Evolutionary conservation across 768 basidiomycete species (phyloP).

Genomic region (Strobilomyces confusus): DNA sequence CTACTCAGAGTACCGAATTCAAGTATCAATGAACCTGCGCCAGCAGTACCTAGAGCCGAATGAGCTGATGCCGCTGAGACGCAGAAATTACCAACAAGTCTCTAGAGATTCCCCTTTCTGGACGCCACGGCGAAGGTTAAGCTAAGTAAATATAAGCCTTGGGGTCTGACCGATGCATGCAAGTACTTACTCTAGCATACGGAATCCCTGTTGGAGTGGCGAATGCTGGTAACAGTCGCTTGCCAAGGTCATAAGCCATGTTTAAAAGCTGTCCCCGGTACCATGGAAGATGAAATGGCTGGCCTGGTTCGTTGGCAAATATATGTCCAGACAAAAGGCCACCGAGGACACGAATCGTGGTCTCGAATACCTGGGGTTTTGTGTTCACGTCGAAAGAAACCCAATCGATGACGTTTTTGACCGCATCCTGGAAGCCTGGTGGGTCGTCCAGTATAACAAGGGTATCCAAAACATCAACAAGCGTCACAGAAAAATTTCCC

Average conservation of each 20-base stretch:
- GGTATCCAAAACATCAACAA: conserved; percentile 82
- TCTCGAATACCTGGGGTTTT: conserved; percentile 97
- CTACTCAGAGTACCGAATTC: conserved; percentile 94
- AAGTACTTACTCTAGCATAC: conserved; percentile 66
- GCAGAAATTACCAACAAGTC: conserved; percentile 60
- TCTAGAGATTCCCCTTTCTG: conserved; percentile 71
- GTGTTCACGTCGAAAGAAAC: conserved; percentile 93
- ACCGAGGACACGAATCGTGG: conserved; percentile 90
- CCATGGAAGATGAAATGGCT: conserved; percentile 77
- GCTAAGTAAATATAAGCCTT: conserved; percentile 36
- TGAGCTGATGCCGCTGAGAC: conserved; percentile 2
- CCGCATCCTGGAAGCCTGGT: conserved; percentile 76
- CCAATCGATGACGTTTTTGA: conserved; percentile 74
- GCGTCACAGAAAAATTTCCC: conserved; percentile 86
- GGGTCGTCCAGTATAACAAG: conserved; percentile 84
- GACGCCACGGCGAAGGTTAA: conserved; percentile 82
- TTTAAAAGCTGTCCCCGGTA: conserved; percentile 76
- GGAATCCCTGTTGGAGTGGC: conserved; percentile 88
- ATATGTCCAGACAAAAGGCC: conserved; percentile 84
- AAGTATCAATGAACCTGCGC: conserved; percentile 87
- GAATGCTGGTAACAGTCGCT: conserved; percentile 87
- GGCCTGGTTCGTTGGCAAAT: conserved; percentile 62
- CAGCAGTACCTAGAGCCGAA: conserved; percentile 67
- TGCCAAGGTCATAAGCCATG: conserved; percentile 84
- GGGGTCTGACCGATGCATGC: background rate